Conservation (phyloP, 2,329 filamentous ascomycete species). For the Venturia nashicola region DNA sequence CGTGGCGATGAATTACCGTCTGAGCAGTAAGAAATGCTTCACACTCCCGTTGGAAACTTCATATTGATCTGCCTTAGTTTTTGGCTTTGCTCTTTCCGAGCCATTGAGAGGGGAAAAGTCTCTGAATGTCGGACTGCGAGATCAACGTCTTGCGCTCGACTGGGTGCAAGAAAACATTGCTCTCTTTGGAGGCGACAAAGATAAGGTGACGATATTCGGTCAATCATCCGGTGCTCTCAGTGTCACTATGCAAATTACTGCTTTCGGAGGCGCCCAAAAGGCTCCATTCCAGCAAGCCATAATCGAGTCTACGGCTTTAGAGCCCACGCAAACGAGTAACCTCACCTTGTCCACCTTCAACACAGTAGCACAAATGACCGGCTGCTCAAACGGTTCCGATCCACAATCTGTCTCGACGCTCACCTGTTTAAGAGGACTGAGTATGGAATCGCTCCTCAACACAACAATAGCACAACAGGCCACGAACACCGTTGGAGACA, state of each 20-base stretch:
- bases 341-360: background rate
- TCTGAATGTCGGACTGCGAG: conserved; percentile 29
- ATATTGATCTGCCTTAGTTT: conserved; percentile 20
- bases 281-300: background rate
- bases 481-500: conserved; percentile 20
- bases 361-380: background rate
- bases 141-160: conserved; percentile 32
- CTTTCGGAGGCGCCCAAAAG: conserved; percentile 22
- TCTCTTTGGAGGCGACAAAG: conserved; percentile 23
- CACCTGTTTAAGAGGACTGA: conserved; percentile 33
- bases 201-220: conserved; percentile 26
- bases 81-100: conserved; percentile 18
- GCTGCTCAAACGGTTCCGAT: background rate
- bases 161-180: conserved; percentile 33
- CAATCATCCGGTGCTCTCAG: conserved; percentile 26
- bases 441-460: conserved; percentile 31
- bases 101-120: conserved; percentile 20
- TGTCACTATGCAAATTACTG: conserved; percentile 28
- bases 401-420: conserved; percentile 18
- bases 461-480: conserved; percentile 32
- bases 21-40: conserved; percentile 12
- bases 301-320: conserved; percentile 12
- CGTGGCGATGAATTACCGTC: conserved; percentile 33
- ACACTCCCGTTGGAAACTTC: background rate
- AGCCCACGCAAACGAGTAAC: conserved; percentile 17